phyloP scores from a whole-genome alignment of 2,329 filamentous ascomycete genomes.

The Claviceps pusilla region DNA sequence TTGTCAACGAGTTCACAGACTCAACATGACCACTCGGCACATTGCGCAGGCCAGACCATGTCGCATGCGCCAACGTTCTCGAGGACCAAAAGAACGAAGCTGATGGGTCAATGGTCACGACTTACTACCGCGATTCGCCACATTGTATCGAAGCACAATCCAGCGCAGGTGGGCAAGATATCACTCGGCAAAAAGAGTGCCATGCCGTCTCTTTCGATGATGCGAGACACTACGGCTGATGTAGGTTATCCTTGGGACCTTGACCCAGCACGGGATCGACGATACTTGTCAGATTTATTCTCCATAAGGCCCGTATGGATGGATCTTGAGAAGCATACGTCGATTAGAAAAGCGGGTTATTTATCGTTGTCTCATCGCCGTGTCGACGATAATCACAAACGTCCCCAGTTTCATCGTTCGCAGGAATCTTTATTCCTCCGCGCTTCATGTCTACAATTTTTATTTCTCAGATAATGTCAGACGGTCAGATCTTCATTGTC shows the following conservation, averaged over 20 bases:
- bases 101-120: neutral
- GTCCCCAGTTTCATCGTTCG: neutral
- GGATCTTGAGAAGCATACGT: neutral
- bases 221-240: too few species aligned
- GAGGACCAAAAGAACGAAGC: neutral
- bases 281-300: neutral
- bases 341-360: neutral
- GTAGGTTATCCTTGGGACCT: neutral
- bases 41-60: too few species aligned
- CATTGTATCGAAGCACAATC: neutral
- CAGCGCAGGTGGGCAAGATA: neutral
- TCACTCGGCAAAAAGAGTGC: neutral
- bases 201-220: too few species aligned
- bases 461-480: neutral
- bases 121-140: neutral
- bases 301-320: neutral
- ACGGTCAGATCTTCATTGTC: neutral
- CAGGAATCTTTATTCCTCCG: neutral
- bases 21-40: too few species aligned
- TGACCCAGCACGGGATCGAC: neutral
- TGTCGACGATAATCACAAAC: neutral
- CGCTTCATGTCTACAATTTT: neutral
- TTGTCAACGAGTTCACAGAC: too few species aligned
- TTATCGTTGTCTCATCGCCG: neutral
- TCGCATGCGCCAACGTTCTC: too few species aligned